These are phyloP conservation scores for Quercus alba DNA, from an alignment of 306 rosid genomes.

Conservation along the genomic window DNA sequence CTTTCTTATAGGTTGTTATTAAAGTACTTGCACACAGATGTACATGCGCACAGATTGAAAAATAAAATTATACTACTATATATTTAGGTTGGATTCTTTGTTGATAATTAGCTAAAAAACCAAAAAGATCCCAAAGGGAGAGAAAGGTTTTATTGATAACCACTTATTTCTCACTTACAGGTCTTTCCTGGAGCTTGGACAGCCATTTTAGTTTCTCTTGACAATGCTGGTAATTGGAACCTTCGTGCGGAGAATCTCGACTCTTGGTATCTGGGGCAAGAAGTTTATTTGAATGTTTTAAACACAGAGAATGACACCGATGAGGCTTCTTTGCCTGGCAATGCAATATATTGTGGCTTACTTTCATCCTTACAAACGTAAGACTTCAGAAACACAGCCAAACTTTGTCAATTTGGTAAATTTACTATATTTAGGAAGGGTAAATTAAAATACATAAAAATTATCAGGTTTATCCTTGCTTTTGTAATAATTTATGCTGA, in stretches of 20 bases:
- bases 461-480: background rate
- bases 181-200: conserved; percentile 98
- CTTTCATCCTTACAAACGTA: conserved; percentile 87
- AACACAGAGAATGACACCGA: conserved; percentile 56
- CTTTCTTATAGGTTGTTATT: conserved; percentile 13
- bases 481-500: background rate
- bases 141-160: background rate
- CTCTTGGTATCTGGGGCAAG: conserved; percentile 93
- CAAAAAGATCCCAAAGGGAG: background rate
- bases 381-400: conserved; percentile 19
- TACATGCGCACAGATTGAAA: background rate
- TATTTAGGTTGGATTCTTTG: background rate
- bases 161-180: conserved; percentile 30
- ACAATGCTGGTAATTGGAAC: conserved; percentile 90
- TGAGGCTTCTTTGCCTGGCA: conserved; percentile 58
- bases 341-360: conserved; percentile 76
- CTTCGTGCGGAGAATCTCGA: conserved; percentile 82
- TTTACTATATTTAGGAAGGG: background rate
- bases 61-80: background rate
- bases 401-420: background rate
- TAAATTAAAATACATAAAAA: background rate
- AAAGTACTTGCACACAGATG: background rate
- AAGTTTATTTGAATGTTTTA: conserved; percentile 62
- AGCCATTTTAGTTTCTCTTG: conserved; percentile 82
- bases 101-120: background rate